Conservation (phyloP, 2,329 filamentous ascomycete species). For the Chalaropsis thielavioides region DNA sequence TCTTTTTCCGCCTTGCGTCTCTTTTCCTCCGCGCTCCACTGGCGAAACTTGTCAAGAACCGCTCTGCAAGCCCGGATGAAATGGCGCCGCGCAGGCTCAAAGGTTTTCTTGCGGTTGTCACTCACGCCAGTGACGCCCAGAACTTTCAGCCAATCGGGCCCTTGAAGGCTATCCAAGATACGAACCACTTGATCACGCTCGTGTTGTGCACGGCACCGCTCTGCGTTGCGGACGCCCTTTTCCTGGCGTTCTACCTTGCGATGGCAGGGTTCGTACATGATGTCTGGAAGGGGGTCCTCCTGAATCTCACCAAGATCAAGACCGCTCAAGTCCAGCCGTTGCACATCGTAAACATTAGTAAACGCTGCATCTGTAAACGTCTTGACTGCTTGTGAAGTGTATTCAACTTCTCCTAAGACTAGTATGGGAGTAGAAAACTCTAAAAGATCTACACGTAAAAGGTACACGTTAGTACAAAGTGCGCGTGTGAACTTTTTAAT, state of each 20-base stretch:
- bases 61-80: conserved; percentile 72
- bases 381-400: conserved; percentile 5
- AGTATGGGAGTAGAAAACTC: conserved; percentile 59
- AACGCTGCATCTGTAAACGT: conserved; percentile 38
- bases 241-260: conserved; percentile 46
- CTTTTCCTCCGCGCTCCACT: conserved; percentile 85
- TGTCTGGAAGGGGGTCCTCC: conserved; percentile 43
- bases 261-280: conserved; percentile 39
- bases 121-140: conserved; percentile 82
- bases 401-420: conserved; percentile 26
- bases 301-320: conserved; percentile 32
- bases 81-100: conserved; percentile 69
- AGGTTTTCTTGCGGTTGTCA: conserved; percentile 72
- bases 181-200: conserved; percentile 51
- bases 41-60: conserved; percentile 73
- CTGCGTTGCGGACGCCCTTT: conserved; percentile 47
- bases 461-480: neutral
- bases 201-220: conserved; percentile 51
- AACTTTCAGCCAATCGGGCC: conserved; percentile 81
- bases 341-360: conserved; percentile 40
- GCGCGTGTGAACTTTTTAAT: neutral
- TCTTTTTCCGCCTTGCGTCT: conserved; percentile 64
- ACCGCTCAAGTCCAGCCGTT: conserved; percentile 42
- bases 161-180: conserved; percentile 66
- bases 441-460: conserved; percentile 45